A percentile compares a stretch with the other conserved stretches of the same genome.
Evolutionary conservation across 352 stramenopile genomes (phyloP).

Genomic region (Thalassiosira gravida): DNA sequence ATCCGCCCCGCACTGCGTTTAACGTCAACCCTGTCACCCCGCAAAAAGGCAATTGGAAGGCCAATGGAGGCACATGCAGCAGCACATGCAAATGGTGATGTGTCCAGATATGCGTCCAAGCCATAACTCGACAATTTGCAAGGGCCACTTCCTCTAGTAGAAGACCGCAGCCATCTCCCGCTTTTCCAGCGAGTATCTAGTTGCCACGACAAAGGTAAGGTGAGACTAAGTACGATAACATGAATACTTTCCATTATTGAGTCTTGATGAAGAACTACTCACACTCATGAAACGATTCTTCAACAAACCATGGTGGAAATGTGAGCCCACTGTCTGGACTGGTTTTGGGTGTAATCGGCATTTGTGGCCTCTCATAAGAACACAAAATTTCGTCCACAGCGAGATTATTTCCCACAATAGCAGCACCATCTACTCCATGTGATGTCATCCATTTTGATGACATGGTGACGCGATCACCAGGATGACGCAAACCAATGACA

Average conservation of each 20-base stretch:
- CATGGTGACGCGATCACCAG: slow-evolving; percentile 93
- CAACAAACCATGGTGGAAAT: slow-evolving; percentile 80
- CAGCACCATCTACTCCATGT: slow-evolving; percentile 72
- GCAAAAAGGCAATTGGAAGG: slow-evolving; percentile 89
- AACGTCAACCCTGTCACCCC: slow-evolving; percentile 93
- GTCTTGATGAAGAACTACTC: slow-evolving; percentile 9
- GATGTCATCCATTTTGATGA: slow-evolving; percentile 90
- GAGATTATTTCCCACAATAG: slow-evolving; percentile 88
- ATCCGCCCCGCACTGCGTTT: slow-evolving; percentile 92
- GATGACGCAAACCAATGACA: slow-evolving; percentile 94
- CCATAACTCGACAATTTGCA: slow-evolving; percentile 75
- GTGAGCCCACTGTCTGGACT: neutral
- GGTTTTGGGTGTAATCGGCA: slow-evolving; percentile 11
- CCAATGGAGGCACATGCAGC: slow-evolving; percentile 89
- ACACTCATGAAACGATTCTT: slow-evolving; percentile 81
- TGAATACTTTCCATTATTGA: neutral
- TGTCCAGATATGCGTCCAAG: slow-evolving; percentile 93
- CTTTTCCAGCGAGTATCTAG: slow-evolving; percentile 66
- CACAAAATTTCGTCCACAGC: slow-evolving; percentile 90
- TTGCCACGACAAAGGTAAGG: neutral
- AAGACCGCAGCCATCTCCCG: slow-evolving; percentile 48
- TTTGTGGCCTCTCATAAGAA: slow-evolving; percentile 64
- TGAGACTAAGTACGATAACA: neutral
- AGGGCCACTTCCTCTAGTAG: slow-evolving; percentile 74
- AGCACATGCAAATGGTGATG: slow-evolving; percentile 89